Evolutionary conservation across 345 rosid species (phyloP).

Genomic region (Eucalyptus shirleyi): DNA sequence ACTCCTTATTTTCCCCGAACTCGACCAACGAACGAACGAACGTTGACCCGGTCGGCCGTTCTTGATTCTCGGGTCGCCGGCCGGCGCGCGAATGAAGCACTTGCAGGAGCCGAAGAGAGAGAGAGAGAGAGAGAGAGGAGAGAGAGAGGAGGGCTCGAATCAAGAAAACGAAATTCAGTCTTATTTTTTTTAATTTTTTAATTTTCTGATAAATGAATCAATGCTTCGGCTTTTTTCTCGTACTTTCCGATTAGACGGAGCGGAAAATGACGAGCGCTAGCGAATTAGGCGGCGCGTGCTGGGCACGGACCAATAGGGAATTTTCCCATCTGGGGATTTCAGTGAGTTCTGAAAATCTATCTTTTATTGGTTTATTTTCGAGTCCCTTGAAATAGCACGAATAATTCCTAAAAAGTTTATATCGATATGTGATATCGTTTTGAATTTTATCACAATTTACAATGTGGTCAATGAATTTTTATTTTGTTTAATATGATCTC

Average conservation of each 20-base stretch:
- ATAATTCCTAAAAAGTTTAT: background rate
- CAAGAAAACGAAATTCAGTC: background rate
- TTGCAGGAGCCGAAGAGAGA: background rate
- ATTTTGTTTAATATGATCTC: no score
- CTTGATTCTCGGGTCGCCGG: background rate
- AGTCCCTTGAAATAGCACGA: background rate
- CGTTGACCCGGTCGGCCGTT: background rate
- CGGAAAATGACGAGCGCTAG: background rate
- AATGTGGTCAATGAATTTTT: no score
- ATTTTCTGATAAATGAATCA: background rate
- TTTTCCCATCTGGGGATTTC: background rate
- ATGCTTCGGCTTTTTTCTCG: background rate
- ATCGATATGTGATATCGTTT: fast-evolving
- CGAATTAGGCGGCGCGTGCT: background rate
- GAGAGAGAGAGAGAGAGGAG: background rate
- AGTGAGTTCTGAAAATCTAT: background rate
- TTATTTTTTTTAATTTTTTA: background rate
- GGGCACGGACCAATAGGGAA: background rate
- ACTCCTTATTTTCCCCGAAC: background rate
- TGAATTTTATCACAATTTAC: background rate
- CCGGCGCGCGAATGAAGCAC: background rate
- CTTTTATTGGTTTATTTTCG: background rate
- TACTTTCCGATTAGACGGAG: background rate
- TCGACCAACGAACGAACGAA: background rate
- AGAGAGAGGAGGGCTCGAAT: background rate